phyloP scores from a whole-genome alignment of 2,329 filamentous ascomycete species.

The Stemphylium beticola region DNA sequence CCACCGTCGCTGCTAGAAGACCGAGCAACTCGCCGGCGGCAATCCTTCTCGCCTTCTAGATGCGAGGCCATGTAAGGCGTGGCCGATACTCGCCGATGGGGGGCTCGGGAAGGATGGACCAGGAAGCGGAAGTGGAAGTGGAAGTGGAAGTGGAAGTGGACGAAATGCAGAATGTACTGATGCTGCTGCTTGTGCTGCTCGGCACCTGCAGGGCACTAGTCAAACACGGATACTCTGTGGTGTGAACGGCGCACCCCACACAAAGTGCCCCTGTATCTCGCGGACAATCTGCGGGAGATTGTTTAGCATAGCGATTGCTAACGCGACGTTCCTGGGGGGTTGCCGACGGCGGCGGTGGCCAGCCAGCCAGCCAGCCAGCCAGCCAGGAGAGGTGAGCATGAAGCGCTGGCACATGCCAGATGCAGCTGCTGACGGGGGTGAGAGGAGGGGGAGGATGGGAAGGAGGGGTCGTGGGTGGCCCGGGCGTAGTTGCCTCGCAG shows the following conservation, averaged over 20 bases:
- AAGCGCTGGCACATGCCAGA: slow-evolving; percentile 6
- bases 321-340: background rate
- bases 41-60: slow-evolving; percentile 4
- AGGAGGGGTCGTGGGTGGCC: slow-evolving; percentile 2
- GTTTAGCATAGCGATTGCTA: slow-evolving; percentile 5
- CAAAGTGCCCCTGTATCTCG: slow-evolving; percentile 17
- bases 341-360: slow-evolving; percentile 11
- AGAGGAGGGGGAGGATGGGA: too few species aligned
- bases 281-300: slow-evolving; percentile 34
- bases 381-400: too few species aligned
- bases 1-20: background rate
- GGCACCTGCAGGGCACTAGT: slow-evolving; percentile 9
- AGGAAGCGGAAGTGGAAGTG: background rate
- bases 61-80: background rate
- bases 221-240: slow-evolving; percentile 8
- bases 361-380: too few species aligned
- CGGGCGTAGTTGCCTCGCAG: slow-evolving; percentile 7
- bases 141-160: background rate
- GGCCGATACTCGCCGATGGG: slow-evolving; percentile 9
- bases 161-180: background rate
- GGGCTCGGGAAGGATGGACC: too few species aligned
- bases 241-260: slow-evolving; percentile 25
- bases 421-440: background rate
- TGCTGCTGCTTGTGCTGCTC: background rate
- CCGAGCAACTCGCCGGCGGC: slow-evolving; percentile 6